These are phyloP conservation scores for Rhytidhysteron rufulum DNA, from an alignment of 2,329 filamentous ascomycete genomes.

Conservation along the genomic window DNA sequence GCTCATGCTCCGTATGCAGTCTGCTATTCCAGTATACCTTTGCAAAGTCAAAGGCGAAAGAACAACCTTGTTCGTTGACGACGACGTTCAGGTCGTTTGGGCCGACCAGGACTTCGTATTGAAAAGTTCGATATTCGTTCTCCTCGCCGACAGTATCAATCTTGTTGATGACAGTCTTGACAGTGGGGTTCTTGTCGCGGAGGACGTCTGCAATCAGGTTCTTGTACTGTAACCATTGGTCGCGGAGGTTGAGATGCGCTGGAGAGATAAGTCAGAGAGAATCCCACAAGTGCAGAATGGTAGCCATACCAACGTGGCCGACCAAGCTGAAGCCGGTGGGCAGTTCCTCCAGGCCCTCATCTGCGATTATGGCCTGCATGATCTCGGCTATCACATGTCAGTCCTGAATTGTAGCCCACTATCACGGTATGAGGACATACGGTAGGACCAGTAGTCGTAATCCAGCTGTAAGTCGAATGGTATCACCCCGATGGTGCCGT, in stretches of 20 bases:
- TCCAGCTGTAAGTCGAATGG: slow-evolving; percentile 72
- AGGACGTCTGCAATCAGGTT: slow-evolving; percentile 79
- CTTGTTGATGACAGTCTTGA: slow-evolving; percentile 95
- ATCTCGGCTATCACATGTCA: slow-evolving; percentile 64
- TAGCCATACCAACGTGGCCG: slow-evolving; percentile 70
- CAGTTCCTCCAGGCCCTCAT: slow-evolving; percentile 73
- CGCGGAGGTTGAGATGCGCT: slow-evolving; percentile 88
- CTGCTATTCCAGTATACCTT: slow-evolving; percentile 99
- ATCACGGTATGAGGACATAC: slow-evolving; percentile 45
- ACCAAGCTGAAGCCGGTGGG: slow-evolving; percentile 84
- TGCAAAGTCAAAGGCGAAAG: slow-evolving; percentile 89
- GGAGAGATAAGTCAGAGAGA: slow-evolving; percentile 3
- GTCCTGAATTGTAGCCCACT: neutral
- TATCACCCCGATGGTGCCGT: slow-evolving; percentile 65
- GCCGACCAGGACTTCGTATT: slow-evolving; percentile 84
- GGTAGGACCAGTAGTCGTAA: slow-evolving; percentile 84
- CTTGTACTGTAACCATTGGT: slow-evolving; percentile 81
- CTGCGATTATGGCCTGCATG: slow-evolving; percentile 74
- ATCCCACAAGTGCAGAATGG: neutral
- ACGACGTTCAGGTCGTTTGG: slow-evolving; percentile 79
- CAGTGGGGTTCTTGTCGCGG: slow-evolving; percentile 78
- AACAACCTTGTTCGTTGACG: slow-evolving; percentile 75
- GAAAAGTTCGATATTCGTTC: slow-evolving; percentile 86
- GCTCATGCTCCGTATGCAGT: slow-evolving; percentile 81
- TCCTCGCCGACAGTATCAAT: slow-evolving; percentile 80